Evolutionary conservation across 202 grass and related monocot genomes (phyloP), one percentile per base, ranked within the genome.

Genomic region (Cymbopogon flexuosus): DNA sequence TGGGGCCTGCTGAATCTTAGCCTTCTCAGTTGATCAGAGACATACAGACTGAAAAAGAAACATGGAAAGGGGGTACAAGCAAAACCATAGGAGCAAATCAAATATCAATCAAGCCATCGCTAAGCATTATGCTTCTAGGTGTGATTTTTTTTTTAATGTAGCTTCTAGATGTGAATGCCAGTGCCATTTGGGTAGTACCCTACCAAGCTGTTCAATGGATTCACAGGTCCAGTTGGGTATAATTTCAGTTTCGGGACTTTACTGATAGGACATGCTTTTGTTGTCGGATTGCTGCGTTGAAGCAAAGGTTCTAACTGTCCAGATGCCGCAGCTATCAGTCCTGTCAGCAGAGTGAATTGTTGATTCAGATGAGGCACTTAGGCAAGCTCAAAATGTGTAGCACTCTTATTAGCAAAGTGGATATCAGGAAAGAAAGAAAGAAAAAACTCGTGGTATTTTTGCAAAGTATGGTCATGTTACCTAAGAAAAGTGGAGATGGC

Each of bases 401-500:
- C 14, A 49, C 3, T 18, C 41, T 71, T 31, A 77, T 47, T 33
- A 46, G 39, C 19, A 49, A 0, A 21, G 18, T 65, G 18, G 29
- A 37, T 40, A 81, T 47, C 5, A 45, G 9, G 33, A 23, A 46
- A 27, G 27, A 45, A 64, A 64, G 27, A 27, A 27, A 27, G 73
- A 42, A 37, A 57, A 7, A 79, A 24, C 56, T 54, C 18, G 9
- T 22, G 56, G 18, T 37, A 11, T 16, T 81, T 52, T 41, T 66
- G 34, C 27, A 12, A 36, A 73, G 13, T 75, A 82, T 46, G 12
- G 46, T 39, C 85, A n/a, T 27, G 41, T 91, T 95, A 99, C 96
- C 96, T 90, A 91, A 78, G 87, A 99, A 99, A 82, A 99, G 90
- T 22, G 96, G 79, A 75, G 90, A 91, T 5, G 96, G 92, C 14